Evolutionary conservation across 31 red algal genomes (phyloP), one percentile per base, ranked within the genome.

Genomic region (Odonthalia washingtoniensis): DNA sequence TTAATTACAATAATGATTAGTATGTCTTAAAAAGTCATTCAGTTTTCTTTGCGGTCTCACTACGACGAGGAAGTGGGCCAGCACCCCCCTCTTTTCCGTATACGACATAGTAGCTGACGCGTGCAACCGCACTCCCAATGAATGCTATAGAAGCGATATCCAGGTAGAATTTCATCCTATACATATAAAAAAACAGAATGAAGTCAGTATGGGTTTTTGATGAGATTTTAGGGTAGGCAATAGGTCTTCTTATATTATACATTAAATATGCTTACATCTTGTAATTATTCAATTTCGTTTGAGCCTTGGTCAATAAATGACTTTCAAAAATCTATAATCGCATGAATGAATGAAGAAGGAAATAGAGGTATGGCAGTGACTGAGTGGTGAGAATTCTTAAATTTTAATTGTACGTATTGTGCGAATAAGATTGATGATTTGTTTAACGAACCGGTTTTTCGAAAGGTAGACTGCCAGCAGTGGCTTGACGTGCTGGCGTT

Each of bases 71-170:
- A 39, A 93, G 70, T 61, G 78, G 76, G 36, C 65, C 52, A 2
- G 91, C 91, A n/a, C 91, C 91, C 32, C 84, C 70, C 70, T 87
- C 72, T 60, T 93, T 93, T 2, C 91, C 91, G 43, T 93, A 70
- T 38, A 88, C 61, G 31, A 75, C 67, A 60, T 88, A 93, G 72
- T 93, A 93, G 39, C 84, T 84, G 49, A 93, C 30, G 35, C 91
- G 62, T 32, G 91, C 91, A 77, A 87, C n/a, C 27, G 73, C 65
- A 38, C 84, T 88, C 0, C 64, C 40, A 39, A 63, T 77, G 0
- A 65, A 77, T 38, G 63, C 33, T 39, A 93, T 57, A 14, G 88
- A 70, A n/a, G 75, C 63, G 28, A 83, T 63, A 39, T 93, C 81
- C 26, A 67, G 28, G n/a, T 83, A 84, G 18, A 88, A 66, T 53